Evolutionary conservation across 495 filamentous ascomycete species (phyloP).

Genomic region (Talaromyces liani): DNA sequence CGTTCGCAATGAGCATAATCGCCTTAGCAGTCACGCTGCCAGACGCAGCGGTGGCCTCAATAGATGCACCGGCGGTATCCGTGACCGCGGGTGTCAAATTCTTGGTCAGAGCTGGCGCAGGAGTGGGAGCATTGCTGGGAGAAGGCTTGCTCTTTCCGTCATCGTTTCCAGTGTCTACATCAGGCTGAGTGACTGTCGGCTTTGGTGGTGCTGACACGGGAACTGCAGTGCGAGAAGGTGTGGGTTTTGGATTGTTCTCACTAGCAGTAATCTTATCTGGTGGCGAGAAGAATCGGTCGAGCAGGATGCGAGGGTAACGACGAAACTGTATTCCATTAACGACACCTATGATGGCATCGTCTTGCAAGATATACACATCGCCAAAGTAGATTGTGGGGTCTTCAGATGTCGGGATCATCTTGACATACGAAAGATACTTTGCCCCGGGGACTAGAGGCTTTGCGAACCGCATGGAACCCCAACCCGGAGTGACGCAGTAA

Average conservation of each 20-base stretch:
- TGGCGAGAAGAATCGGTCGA: conserved; percentile 28
- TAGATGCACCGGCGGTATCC: too few species aligned
- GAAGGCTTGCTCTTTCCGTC: too few species aligned
- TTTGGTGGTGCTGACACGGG: too few species aligned
- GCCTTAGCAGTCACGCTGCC: conserved; percentile 11
- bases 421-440: conserved; percentile 30
- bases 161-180: too few species aligned
- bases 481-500: conserved; percentile 33
- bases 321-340: conserved; percentile 27
- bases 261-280: conserved; percentile 5
- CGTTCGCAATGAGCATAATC: conserved; percentile 28
- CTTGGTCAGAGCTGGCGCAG: too few species aligned
- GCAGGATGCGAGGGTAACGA: conserved; percentile 21
- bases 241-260: too few species aligned
- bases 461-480: conserved; percentile 12
- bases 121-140: too few species aligned
- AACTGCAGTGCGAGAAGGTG: too few species aligned
- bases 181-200: too few species aligned
- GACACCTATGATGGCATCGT: conserved; percentile 24
- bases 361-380: conserved; percentile 35
- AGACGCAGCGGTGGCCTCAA: not conserved
- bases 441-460: conserved; percentile 21
- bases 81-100: too few species aligned
- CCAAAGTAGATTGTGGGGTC: conserved; percentile 22
- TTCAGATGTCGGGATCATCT: conserved; percentile 25